Base-by-base conservation (phyloP, 371 early-diverging fungal species). In the Amoeboradix gromovi region DNA sequence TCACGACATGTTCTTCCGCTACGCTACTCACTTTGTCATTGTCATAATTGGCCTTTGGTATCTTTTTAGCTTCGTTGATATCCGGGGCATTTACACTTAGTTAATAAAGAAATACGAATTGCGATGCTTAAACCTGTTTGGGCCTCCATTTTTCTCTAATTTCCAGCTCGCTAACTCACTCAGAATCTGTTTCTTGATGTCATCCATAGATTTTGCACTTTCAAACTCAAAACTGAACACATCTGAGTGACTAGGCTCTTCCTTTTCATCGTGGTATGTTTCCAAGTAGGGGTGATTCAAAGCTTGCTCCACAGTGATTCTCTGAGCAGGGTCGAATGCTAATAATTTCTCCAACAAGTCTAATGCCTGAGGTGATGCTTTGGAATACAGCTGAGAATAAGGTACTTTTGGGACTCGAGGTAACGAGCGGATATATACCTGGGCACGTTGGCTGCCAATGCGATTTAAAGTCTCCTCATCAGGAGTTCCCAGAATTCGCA, bases 401-500 rank as follows among this genome's bases (percentile, higher is more conserved):
- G 90, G 91, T 68, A 91, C 85, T 74, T 86, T 89, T 48, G 86
- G 86, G 86, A 87, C 92, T 70, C 74, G 79, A 17, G 92, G 91
- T 68, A 96, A 79, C 69, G 85, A 84, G 65, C 90, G 87, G 71
- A 96, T 93, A 79, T 94, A 94, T 71, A 89, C 85, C 75, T 92
- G 94, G 1, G 97, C 94, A 85, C 89, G 79, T 67, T 86, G 86
- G 74, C 86, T 85, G 31, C 84, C 86, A 69, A 96, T 87, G 30
- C 90, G 81, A 66, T 80, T 73, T 71, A 98, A 78, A 0, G 92
- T 91, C 1, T 86, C 90, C 74, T 92, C 93, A 73, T 89, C 90
- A 28, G 99, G 99, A 0, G 98, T 96, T 65, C 99, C 99, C 31
- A 97, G 80, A 30, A 92, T 89, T 71, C 84, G 82, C 70, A 96